Conservation (phyloP, 345 rosid species). For the Raphanus raphanistrum region DNA sequence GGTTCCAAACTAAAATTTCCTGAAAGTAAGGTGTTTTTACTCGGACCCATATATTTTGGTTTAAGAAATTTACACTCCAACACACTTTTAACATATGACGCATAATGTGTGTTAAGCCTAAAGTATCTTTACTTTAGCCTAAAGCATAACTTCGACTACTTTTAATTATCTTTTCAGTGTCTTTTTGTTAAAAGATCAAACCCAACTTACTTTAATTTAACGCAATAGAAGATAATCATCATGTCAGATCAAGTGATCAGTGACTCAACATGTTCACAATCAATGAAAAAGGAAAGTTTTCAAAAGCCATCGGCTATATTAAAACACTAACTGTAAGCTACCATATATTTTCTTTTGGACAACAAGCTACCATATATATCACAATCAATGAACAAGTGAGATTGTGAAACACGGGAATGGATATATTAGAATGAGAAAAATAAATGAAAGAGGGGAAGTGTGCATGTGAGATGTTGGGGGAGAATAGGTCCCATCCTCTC, state of each 20-base stretch:
- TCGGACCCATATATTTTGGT: background rate
- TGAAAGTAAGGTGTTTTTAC: too few species aligned
- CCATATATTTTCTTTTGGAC: background rate
- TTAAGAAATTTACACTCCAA: background rate
- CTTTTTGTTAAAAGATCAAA: background rate
- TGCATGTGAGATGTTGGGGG: constrained; percentile 40
- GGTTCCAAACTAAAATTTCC: background rate
- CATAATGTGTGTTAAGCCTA: background rate
- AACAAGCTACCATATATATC: background rate
- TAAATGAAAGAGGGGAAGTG: constrained; percentile 21
- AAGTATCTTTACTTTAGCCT: background rate
- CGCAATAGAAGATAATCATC: background rate
- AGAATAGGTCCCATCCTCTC: constrained; percentile 31
- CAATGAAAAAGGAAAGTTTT: background rate
- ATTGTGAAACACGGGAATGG: background rate
- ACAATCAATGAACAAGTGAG: constrained; percentile 12
- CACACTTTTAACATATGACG: too few species aligned
- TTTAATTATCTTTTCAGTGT: background rate
- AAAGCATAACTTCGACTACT: background rate
- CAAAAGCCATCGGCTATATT: background rate
- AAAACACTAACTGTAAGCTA: background rate
- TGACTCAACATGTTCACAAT: background rate
- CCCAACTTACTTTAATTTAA: background rate
- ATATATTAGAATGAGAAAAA: constrained; percentile 13
- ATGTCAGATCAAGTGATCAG: background rate